Base-by-base conservation (phyloP, 352 stramenopile species). In the Pythium sukuiense region DNA sequence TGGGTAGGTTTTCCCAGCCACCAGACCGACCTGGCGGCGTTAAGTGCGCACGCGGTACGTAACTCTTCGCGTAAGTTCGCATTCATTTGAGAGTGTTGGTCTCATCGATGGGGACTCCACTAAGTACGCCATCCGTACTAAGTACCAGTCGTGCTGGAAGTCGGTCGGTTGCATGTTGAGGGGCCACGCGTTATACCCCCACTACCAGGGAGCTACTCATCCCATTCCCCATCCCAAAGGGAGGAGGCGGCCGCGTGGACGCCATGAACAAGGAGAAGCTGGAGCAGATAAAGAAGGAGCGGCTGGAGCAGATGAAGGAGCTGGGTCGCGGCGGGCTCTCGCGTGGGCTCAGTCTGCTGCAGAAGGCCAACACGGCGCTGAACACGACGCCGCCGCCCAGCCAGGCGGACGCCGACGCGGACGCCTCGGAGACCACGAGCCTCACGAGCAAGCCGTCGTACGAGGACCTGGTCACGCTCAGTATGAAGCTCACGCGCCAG, bases 281-380 rank as follows among this genome's bases (percentile, higher is more conserved):
- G 14, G 69, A 74, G 69, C 69, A 71, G 61, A 94, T 94, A 81
- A 94, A 93, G 76, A 93, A 94, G 74, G 85, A 96, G 72, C 88
- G 90, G 76, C 80, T 96, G 29, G 88, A 93, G 75, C 84, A 96
- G 67, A 96, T 96, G 86, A 85, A 81, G 64, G 88, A 96, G 76
- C 76, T 93, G 29, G 86, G 88, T 24, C 83, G 83, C 55, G 85
- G 81, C 14, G 76, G 83, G 2, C 59, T 96, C 29, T 84, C 76
- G 62, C 92, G 92, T 63, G 88, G 88, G 0, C 74, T 96, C 45
- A 89, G 80, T 68, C 90, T 95, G 67, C 77, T 94, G 18, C 88
- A 80, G 5, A 82, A 69, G 33, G 77, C 76, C 55, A 71, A 68
- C 50, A 70, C 55, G 39, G 65, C 66, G 26, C 43, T 66, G 57